Base-by-base conservation (phyloP, 768 basidiomycete genomes). In the Psilocybe azurescens region DNA sequence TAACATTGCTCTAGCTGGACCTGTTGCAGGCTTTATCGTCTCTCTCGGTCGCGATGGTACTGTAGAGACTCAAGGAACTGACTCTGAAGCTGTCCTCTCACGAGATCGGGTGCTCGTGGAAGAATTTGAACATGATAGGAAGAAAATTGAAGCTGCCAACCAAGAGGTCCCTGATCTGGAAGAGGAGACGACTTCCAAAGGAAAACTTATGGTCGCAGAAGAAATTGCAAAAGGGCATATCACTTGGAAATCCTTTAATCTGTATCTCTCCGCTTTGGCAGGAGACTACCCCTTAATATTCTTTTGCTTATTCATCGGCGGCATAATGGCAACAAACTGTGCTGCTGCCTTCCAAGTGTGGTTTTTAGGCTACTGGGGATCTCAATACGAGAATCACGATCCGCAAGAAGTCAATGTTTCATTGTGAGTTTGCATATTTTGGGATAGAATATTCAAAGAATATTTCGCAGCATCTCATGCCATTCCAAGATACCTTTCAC, bases 131-230 rank as follows among this genome's bases (percentile, higher is more conserved):
- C 72, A 77, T 24, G 47, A 59, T 28, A 64, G 76, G 52, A 64
- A 61, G 20, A 69, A 70, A 60, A 56, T 67, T 6, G 64, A 60
- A 16, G 66, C 63, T 29, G 72, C 65, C 32, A 73, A 76, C 50
- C 69, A 73, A 58, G 54, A 24, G 30, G 36, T 33, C 5, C 44
- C 65, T 14, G 18, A 41, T 49, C 1, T 24, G 32, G 53, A 49
- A 18, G 48, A 49, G 3, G 36, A 56, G 44, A 16, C 33, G 9
- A 14, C 54, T 6, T 67, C 69, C 32, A 79, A 78, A 47, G 87
- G 87, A 3, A 87, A 89, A 68, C 77, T 90, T 20, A 79, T 88
- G 39, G 74, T 87, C 6, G 81, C 80, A 0, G 89, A 90, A 68
- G 89, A 90, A 69, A 77, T 88, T 50, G 81, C 78, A 6, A 77